Evolutionary conservation across 768 basidiomycete species (phyloP).

Genomic region (Hygrophoropsis aurantiaca): DNA sequence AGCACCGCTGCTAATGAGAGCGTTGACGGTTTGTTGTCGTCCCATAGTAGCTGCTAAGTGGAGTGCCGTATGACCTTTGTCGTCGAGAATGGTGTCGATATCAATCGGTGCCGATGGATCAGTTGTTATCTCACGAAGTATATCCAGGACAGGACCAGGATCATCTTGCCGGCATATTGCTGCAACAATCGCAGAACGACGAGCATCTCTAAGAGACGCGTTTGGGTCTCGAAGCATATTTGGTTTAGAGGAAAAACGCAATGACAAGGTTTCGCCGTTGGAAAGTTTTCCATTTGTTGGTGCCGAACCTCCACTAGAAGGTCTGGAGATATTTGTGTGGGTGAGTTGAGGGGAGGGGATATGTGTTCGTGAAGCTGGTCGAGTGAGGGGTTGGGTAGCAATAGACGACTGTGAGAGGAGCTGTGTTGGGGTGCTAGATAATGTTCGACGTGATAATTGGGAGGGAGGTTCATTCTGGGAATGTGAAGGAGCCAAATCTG

Average conservation of each 20-base stretch:
- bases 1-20: slow-evolving; percentile 75
- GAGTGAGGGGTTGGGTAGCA: slow-evolving; percentile 15
- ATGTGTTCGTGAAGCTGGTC: slow-evolving; percentile 32
- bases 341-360: slow-evolving; percentile 34
- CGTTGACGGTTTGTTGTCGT: slow-evolving; percentile 62
- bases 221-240: slow-evolving; percentile 54
- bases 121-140: slow-evolving; percentile 63
- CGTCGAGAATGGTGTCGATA: slow-evolving; percentile 85
- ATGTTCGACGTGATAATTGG: slow-evolving; percentile 12
- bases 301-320: slow-evolving; percentile 40
- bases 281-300: slow-evolving; percentile 44
- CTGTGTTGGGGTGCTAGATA: slow-evolving; percentile 4
- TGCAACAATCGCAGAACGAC: slow-evolving; percentile 62
- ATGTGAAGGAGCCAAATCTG: slow-evolving; percentile 42
- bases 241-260: slow-evolving; percentile 72
- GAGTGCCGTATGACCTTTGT: slow-evolving; percentile 91
- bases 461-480: slow-evolving; percentile 11
- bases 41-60: slow-evolving; percentile 91
- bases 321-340: slow-evolving; percentile 48
- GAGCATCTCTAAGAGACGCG: slow-evolving; percentile 46
- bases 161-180: slow-evolving; percentile 73
- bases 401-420: slow-evolving; percentile 13
- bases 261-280: slow-evolving; percentile 43
- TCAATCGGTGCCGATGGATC: slow-evolving; percentile 44
- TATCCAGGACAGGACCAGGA: slow-evolving; percentile 56